Conservation (phyloP, 2,329 filamentous ascomycete genomes). For the Ceratocystis albifundus region DNA sequence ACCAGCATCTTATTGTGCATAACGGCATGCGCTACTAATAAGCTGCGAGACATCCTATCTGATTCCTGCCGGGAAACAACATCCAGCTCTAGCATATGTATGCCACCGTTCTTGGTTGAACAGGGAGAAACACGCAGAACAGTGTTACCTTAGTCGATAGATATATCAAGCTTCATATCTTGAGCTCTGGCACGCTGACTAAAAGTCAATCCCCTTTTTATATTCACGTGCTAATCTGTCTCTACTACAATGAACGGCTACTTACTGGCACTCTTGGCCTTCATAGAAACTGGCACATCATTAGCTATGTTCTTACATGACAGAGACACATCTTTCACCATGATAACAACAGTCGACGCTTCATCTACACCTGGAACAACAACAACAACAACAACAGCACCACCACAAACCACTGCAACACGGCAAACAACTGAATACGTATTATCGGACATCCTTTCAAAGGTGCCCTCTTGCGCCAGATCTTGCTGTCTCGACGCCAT, state of each 20-base stretch:
- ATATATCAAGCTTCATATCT: not conserved
- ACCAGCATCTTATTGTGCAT: too few relatives aligned
- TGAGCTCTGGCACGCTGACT: not conserved
- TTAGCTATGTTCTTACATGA: not conserved
- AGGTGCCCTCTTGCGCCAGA: slow-evolving; percentile 17
- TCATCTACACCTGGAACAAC: slow-evolving; percentile 5
- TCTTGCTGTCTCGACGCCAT: slow-evolving; percentile 14
- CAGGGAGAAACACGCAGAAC: not conserved
- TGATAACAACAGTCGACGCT: not conserved
- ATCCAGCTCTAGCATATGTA: not conserved
- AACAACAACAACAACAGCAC: slow-evolving; percentile 9
- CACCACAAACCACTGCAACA: not conserved
- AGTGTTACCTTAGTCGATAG: not conserved
- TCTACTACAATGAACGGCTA: not conserved
- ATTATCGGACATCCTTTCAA: slow-evolving; percentile 7
- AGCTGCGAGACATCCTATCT: too few relatives aligned
- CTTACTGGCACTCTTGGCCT: not conserved
- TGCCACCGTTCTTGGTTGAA: not conserved
- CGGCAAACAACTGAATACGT: slow-evolving; percentile 12
- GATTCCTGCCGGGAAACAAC: not conserved
- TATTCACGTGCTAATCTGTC: not conserved
- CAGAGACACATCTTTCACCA: not conserved
- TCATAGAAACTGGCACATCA: not conserved
- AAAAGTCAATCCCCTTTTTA: not conserved
- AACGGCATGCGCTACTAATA: too few relatives aligned